phyloP scores from a whole-genome alignment of 73 alveolate genomes.

The Tetrahymena thermophila region DNA sequence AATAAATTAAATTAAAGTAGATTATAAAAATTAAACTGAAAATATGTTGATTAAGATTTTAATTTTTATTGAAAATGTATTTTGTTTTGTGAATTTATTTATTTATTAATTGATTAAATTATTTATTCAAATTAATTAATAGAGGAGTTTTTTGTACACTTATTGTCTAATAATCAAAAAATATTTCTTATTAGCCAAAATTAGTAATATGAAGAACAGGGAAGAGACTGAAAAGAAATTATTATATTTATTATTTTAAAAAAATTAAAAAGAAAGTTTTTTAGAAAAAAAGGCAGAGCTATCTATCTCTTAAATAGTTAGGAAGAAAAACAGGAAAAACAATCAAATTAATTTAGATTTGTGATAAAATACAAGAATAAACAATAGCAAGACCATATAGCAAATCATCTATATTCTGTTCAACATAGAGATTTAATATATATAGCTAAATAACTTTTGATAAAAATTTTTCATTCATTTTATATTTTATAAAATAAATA shows the following conservation, averaged over 20 bases:
- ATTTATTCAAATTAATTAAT: neutral
- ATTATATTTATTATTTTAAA: neutral
- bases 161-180: neutral
- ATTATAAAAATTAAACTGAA: too few relatives aligned
- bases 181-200: neutral
- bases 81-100: too few relatives aligned
- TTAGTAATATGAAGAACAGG: neutral
- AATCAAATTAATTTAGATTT: neutral
- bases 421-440: neutral
- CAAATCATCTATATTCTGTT: neutral
- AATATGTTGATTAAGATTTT: too few relatives aligned
- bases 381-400: neutral
- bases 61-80: too few relatives aligned
- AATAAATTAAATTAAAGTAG: too few relatives aligned
- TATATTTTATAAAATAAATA: neutral
- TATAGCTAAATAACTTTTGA: neutral
- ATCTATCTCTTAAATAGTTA: neutral
- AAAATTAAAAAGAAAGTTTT: neutral
- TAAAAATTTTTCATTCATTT: neutral
- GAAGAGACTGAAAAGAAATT: neutral
- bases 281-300: neutral
- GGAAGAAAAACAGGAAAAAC: neutral
- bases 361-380: neutral
- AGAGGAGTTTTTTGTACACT: neutral
- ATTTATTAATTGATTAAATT: too few relatives aligned